Base-by-base conservation (phyloP, 495 filamentous ascomycete species). In the Penicillium goetzii region DNA sequence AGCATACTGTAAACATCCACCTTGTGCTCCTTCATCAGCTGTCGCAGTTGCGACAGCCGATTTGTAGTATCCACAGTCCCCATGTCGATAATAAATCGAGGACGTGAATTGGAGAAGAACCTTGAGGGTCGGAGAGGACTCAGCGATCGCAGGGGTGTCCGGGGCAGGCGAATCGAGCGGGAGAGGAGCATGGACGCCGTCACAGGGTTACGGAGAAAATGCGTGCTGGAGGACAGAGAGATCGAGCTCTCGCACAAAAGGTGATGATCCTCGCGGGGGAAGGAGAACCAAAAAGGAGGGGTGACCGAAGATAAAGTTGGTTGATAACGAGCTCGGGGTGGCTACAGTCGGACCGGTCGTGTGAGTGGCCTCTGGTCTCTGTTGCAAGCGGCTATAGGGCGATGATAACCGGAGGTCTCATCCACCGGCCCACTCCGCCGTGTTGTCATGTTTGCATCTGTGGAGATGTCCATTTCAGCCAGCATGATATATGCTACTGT, bases 1-100 rank as follows among this genome's bases (percentile, higher is more conserved):
- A 15, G n/a, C 84, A 78, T 90, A 98, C 96, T 90, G 80, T 99
- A 99, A 60, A 98, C 83, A 77, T 98, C 93, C 45, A 99, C 83
- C 60, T 92, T 89, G 68, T 89, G 80, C 75, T 92, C 81, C 78
- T 87, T 89, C 96, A 99, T 99, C 70, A 97, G 81, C 72, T 90
- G 81, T 71, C 96, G 85, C 68, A 99, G 82, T 72, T 84, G 81
- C 62, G 85, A 74, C 65, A 99, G 84, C 62, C 94, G 90, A 58
- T 86, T 81, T 53, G 87, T 88, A 21, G 94, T 97, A 77, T 96
- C 80, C 64, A 97, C 90, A 41, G 85, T 89, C 73, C 86, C 91
- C 92, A 97, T 97, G 17, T 91, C 86, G 79, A 82, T 62, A 43
- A 74, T 65, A 64, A 72, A 76, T 32, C 71, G 77, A 38, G 71